phyloP scores from a whole-genome alignment of 1,284 basidiomycete species.

The Trametes hirsuta region DNA sequence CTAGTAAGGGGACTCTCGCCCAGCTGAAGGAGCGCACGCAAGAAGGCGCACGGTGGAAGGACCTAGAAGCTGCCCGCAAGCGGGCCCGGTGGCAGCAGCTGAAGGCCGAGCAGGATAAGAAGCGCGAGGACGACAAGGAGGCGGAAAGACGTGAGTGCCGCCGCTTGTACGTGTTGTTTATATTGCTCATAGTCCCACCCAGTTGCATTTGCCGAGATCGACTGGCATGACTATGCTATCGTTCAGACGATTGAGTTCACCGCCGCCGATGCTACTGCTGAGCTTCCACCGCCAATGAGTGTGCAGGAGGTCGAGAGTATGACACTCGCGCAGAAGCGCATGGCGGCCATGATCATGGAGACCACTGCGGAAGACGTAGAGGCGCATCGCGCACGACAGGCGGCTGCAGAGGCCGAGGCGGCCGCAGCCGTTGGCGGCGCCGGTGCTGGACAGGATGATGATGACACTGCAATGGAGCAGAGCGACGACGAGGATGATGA shows the following conservation, averaged over 20 bases:
- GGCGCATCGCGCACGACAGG: slow-evolving; percentile 76
- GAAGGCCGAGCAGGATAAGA: slow-evolving; percentile 84
- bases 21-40: slow-evolving; percentile 67
- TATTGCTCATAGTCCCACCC: slow-evolving; percentile 17
- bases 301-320: slow-evolving; percentile 95
- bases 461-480: slow-evolving; percentile 75
- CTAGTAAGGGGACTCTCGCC: slow-evolving; percentile 76
- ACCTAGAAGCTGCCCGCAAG: slow-evolving; percentile 76
- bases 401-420: slow-evolving; percentile 78
- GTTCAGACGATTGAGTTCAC: slow-evolving; percentile 99
- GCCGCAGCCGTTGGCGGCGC: slow-evolving; percentile 68
- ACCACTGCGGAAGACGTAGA: slow-evolving; percentile 85
- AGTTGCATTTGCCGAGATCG: slow-evolving; percentile 95
- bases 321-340: slow-evolving; percentile 96
- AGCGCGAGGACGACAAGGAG: slow-evolving; percentile 87
- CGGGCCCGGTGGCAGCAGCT: slow-evolving; percentile 90
- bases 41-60: slow-evolving; percentile 70
- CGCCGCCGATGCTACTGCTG: slow-evolving; percentile 86
- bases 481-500: slow-evolving; percentile 80
- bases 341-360: slow-evolving; percentile 99
- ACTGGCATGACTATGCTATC: slow-evolving; percentile 99
- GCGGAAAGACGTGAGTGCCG: slow-evolving; percentile 73
- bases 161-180: slow-evolving; percentile 4
- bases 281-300: slow-evolving; percentile 94
- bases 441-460: slow-evolving; percentile 54